Evolutionary conservation across 306 rosid genomes (phyloP).

Genomic region (Adenanthera pavonina): DNA sequence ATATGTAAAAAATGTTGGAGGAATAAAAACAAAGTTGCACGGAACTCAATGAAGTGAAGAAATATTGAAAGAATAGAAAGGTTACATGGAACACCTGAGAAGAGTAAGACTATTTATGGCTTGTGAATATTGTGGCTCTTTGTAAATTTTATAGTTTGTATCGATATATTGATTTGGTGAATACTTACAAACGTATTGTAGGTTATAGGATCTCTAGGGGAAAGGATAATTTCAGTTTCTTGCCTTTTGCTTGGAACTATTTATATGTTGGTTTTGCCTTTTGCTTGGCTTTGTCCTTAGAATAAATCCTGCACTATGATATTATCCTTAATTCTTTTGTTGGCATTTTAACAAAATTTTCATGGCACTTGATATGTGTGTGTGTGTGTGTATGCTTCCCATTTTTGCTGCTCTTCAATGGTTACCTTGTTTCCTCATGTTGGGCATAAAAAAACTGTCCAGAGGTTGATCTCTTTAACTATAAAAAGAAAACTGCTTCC

Average conservation of each 20-base stretch:
- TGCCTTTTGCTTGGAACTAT: background rate
- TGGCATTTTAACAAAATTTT: slow-evolving; percentile 12
- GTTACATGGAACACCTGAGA: too few species aligned
- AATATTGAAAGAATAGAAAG: too few species aligned
- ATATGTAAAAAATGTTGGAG: too few species aligned
- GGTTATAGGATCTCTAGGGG: too few species aligned
- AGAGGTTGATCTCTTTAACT: slow-evolving; percentile 2
- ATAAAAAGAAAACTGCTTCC: slow-evolving; percentile 1
- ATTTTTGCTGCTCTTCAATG: slow-evolving; percentile 2
- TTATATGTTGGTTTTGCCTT: slow-evolving; percentile 21
- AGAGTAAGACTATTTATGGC: too few species aligned
- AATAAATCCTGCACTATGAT: slow-evolving; percentile 6
- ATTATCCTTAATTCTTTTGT: slow-evolving; percentile 3
- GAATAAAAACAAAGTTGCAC: too few species aligned
- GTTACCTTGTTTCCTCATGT: slow-evolving; percentile 5
- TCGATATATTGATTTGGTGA: too few species aligned
- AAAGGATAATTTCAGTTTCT: slow-evolving; percentile 1
- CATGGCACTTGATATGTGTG: background rate
- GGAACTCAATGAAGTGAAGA: too few species aligned
- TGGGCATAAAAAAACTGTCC: slow-evolving; percentile 10
- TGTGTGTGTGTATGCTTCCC: background rate
- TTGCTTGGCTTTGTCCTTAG: background rate
- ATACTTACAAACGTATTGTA: too few species aligned
- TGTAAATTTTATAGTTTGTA: too few species aligned
- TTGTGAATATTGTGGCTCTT: too few species aligned